These are phyloP conservation scores for Onygenales sp. DNA, from an alignment of 2,329 filamentous ascomycete species.

Conservation along the genomic window DNA sequence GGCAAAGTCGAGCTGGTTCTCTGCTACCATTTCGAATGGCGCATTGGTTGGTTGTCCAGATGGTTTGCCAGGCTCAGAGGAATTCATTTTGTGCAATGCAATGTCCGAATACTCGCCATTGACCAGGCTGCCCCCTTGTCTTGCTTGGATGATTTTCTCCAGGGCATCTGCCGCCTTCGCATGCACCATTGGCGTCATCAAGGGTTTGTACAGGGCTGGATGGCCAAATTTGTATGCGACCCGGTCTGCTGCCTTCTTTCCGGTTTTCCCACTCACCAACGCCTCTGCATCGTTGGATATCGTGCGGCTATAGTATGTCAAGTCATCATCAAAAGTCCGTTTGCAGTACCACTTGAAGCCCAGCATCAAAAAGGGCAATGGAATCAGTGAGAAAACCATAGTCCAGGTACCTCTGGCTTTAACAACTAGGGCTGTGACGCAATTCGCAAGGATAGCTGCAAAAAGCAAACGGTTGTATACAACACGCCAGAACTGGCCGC, in stretches of 20 bases:
- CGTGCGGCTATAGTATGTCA: conserved; percentile 68
- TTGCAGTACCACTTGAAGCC: conserved; percentile 82
- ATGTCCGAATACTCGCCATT: conserved; percentile 59
- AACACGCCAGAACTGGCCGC: conserved; percentile 83
- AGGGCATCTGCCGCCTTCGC: conserved; percentile 81
- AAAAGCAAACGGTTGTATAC: conserved; percentile 91
- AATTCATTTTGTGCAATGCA: conserved; percentile 67
- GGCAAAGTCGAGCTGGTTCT: conserved; percentile 77
- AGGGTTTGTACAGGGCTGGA: conserved; percentile 76
- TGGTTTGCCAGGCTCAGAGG: conserved; percentile 47
- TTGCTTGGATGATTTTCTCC: conserved; percentile 74
- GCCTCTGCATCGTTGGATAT: conserved; percentile 45
- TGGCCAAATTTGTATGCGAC: conserved; percentile 74
- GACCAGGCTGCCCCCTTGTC: conserved; percentile 56
- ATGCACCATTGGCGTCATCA: conserved; percentile 93
- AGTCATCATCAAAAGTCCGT: conserved; percentile 63
- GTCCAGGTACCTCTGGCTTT: conserved; percentile 57
- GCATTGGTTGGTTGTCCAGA: conserved; percentile 35
- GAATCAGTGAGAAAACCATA: conserved; percentile 61
- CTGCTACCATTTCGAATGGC: conserved; percentile 84
- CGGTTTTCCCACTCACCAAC: conserved; percentile 24
- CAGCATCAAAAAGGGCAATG: conserved; percentile 68
- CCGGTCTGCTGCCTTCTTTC: conserved; percentile 47
- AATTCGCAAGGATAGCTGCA: conserved; percentile 65
- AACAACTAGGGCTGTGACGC: conserved; percentile 67